phyloP scores from a whole-genome alignment of 495 filamentous ascomycete genomes.

The Aspergillus carlsbadensis region DNA sequence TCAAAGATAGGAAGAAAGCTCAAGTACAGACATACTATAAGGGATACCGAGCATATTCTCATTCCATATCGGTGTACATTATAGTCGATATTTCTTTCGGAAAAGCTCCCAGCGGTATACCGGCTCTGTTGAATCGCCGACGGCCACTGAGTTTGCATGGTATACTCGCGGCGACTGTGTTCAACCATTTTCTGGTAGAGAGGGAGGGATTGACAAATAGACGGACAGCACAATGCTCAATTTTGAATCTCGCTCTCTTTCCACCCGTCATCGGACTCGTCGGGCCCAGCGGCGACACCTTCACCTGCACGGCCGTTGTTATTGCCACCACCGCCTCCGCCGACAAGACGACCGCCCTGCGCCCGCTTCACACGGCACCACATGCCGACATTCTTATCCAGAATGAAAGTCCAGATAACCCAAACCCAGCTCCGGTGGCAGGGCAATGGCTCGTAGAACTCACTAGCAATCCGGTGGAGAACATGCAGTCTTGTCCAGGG shows the following conservation, averaged over 20 bases:
- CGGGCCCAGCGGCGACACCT: conserved; percentile 41
- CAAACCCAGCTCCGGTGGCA: conserved; percentile 85
- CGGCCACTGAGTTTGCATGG: too few relatives aligned
- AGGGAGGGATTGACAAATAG: background rate
- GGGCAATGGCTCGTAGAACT: conserved; percentile 91
- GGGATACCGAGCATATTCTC: too few relatives aligned
- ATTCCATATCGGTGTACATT: too few relatives aligned
- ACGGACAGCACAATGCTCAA: conserved; percentile 21
- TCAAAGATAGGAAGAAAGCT: too few relatives aligned
- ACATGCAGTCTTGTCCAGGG: conserved; percentile 84
- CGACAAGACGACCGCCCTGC: conserved; percentile 70
- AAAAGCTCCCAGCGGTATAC: too few relatives aligned
- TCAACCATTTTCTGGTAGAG: background rate
- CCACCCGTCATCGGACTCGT: conserved; percentile 46
- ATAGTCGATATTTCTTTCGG: too few relatives aligned
- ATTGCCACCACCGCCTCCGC: conserved; percentile 36
- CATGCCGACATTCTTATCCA: conserved; percentile 82
- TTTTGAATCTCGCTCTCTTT: conserved; percentile 53
- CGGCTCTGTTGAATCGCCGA: too few relatives aligned
- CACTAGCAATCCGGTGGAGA: conserved; percentile 76
- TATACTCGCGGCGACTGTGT: too few relatives aligned
- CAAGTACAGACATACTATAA: too few relatives aligned
- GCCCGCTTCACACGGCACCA: conserved; percentile 92
- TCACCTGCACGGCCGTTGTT: conserved; percentile 45
- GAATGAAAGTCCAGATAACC: conserved; percentile 93